Evolutionary conservation across 208 protist genomes (phyloP), one percentile per base, ranked within the genome.

Genomic region (Herpetomonas tarakana): DNA sequence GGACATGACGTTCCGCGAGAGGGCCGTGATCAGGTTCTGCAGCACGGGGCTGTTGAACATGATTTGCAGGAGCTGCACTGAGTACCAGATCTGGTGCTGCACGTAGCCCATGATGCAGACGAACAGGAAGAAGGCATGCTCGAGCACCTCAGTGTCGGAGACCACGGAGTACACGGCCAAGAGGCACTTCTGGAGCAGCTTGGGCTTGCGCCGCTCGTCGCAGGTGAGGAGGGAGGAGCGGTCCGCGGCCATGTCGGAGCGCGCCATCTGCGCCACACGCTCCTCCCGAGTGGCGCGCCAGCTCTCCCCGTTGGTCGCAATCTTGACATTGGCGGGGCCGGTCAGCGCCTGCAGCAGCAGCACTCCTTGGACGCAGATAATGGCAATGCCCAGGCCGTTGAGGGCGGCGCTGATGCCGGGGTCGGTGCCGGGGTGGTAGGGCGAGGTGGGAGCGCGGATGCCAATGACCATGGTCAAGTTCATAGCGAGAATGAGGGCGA

Each of bases 11-110:
- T 91, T 88, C 16, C 45, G 26, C 16, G 46, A 58, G 21, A 91
- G 72, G 16, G 84, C 78, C 2, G 54, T 54, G 39, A 88, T 57
- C 2, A 91, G 56, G 57, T 78, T 86, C 24, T 71, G 49, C 47
- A 91, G 56, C 12, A 74, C 59, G 2, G 75, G 67, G 19, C 53
- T 79, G 45, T 64, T 77, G 25, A 81, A 30, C 31, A 66, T 63
- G 26, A 91, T 69, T 56, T 88, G 78, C 55, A 88, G 61, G 6
- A 87, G 75, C 55, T 86, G 84, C 39, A 88, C 24, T 18, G 66
- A 69, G 53, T 78, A 80, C 78, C 78, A 91, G 27, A 91, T 76
- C 25, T 62, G 78, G 57, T 78, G 67, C 44, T 86, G 65, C 57
- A 66, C 62, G 28, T 78, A 69, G 21, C 84, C 84, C 58, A 88